phyloP scores from a whole-genome alignment of 164 flowering plant genomes.

The Santalum album region DNA sequence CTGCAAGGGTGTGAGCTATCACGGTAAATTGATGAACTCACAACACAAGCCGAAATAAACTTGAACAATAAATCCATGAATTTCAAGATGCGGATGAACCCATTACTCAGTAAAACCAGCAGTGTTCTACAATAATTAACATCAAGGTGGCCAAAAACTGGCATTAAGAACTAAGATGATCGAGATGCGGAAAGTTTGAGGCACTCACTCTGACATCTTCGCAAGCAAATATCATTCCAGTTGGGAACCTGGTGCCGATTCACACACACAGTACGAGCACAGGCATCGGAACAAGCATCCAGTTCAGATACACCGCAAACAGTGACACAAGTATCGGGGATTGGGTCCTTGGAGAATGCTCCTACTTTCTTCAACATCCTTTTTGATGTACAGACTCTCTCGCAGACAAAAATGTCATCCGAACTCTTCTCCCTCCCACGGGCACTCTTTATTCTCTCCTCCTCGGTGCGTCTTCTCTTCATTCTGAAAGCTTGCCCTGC shows the following conservation, averaged over 20 bases:
- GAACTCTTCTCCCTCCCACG: constrained; percentile 75
- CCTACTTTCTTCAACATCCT: constrained; percentile 88
- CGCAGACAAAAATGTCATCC: constrained; percentile 86
- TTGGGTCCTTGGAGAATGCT: constrained; percentile 80
- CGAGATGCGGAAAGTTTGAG: too few relatives aligned
- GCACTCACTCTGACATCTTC: constrained; percentile 70
- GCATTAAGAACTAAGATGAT: too few relatives aligned
- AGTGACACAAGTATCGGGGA: constrained; percentile 61
- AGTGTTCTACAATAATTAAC: too few relatives aligned
- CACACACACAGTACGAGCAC: constrained; percentile 86
- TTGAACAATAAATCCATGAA: too few relatives aligned
- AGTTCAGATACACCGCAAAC: constrained; percentile 62
- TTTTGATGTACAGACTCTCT: constrained; percentile 87
- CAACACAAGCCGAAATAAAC: too few relatives aligned
- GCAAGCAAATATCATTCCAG: constrained; percentile 77
- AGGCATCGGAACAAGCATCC: constrained; percentile 89
- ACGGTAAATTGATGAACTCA: too few relatives aligned
- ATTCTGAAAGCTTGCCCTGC: constrained; percentile 64
- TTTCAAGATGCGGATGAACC: too few relatives aligned
- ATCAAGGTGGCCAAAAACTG: too few relatives aligned
- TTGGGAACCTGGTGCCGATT: constrained; percentile 80
- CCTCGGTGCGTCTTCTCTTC: constrained; percentile 55
- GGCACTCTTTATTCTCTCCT: constrained; percentile 57
- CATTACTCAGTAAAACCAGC: too few relatives aligned
- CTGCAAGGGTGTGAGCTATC: too few relatives aligned